Conservation (phyloP, 305 asterid genomes). For the Fraxinus greggii region DNA sequence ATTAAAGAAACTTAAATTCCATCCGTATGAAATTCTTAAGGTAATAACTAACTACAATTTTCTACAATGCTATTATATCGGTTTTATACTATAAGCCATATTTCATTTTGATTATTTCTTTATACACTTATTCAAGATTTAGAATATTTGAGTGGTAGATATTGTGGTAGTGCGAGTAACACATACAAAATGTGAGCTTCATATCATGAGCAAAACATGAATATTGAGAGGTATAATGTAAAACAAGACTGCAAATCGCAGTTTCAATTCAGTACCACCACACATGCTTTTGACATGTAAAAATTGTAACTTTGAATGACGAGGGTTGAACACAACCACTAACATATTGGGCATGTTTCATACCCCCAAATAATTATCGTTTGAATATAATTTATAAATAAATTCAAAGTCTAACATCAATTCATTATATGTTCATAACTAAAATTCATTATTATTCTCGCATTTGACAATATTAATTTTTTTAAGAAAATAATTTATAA, state of each 20-base stretch:
- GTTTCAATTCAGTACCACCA: neutral
- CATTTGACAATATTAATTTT: too few relatives aligned
- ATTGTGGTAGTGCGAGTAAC: neutral
- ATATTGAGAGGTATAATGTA: neutral
- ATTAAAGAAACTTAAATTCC: neutral
- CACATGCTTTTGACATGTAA: neutral
- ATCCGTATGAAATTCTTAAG: neutral
- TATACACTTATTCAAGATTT: too few relatives aligned
- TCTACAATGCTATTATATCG: too few relatives aligned
- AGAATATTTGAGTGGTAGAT: too few relatives aligned
- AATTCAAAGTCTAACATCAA: too few relatives aligned
- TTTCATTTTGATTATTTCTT: too few relatives aligned
- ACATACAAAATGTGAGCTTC: neutral
- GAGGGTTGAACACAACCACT: slow-evolving; percentile 41
- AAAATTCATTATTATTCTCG: too few relatives aligned
- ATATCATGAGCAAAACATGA: neutral
- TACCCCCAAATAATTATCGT: neutral
- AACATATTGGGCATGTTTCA: slow-evolving; percentile 22
- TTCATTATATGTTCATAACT: neutral
- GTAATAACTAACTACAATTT: too few relatives aligned
- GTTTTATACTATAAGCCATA: too few relatives aligned
- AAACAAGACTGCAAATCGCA: neutral
- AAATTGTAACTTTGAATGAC: slow-evolving; percentile 7
- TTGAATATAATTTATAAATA: too few relatives aligned
- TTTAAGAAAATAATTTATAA: too few relatives aligned